Evolutionary conservation across 148 eudicot genomes (phyloP), one percentile per base, ranked within the genome.

Genomic region (Spergularia bocconei): DNA sequence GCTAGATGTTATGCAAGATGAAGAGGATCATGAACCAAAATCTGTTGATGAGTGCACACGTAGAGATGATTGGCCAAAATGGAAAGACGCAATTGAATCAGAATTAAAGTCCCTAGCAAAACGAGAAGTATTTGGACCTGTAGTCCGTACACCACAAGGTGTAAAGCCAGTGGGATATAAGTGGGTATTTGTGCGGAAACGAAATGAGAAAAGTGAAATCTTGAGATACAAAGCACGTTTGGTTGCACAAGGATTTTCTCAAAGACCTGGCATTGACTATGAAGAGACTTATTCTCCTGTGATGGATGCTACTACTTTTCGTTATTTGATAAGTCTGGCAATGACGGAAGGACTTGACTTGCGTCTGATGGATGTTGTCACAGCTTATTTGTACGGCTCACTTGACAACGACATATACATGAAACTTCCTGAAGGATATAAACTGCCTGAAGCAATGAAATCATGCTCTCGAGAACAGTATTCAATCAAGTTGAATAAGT

Each of bases 371-470:
- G 67, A 57, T 25, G 50, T 78, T 9, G 58, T 64, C 12, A 78
- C 67, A 4, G 39, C 72, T 12, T 72, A 65, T 72, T 29, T 78
- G 13, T 78, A 78, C 23, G 81, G 67, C 36, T 21, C 72, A 58
- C 65, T 67, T 5, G 76, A 64, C 15, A 78, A 16, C 50, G 54
- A 79, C 1, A 79, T 67, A 6, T 69, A 54, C 29, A 52, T 62
- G 73, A 67, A 29, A 51, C 16, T 73, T 25, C 73, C 8, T 4
- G 33, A 67, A 66, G 70, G 54, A 33, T 44, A 41, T 29, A 68
- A 47, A n/a, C 11, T 72, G 17, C 41, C 55, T 5, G 39, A 60
- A 41, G 67, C 36, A 44, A 7, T 7, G 14, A 72, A 44, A 12
- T 60, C 38, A n/a, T n/a, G n/a, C n/a, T n/a, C n/a, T n/a, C n/a